phyloP scores from a whole-genome alignment of 176 grass and related monocot species.

The Hordeum marinum region DNA sequence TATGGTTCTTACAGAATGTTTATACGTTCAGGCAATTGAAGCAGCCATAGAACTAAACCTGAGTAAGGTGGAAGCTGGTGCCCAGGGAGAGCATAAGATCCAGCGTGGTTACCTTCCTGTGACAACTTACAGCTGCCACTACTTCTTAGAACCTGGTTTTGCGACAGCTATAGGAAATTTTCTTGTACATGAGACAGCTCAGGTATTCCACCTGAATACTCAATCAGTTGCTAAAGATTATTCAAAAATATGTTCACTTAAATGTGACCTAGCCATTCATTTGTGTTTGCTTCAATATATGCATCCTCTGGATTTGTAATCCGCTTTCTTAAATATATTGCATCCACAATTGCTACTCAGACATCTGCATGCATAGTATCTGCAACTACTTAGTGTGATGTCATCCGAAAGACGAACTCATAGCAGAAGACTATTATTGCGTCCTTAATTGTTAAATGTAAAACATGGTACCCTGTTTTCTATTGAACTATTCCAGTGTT shows the following conservation, averaged over 20 bases:
- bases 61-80: constrained; percentile 90
- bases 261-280: neutral
- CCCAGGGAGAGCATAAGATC: constrained; percentile 97
- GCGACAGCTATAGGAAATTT: constrained; percentile 59
- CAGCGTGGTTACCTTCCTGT: constrained; percentile 96
- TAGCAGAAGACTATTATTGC: constrained; percentile 1
- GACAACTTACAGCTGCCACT: constrained; percentile 84
- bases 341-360: neutral
- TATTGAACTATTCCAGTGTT: neutral
- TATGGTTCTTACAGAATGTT: neutral
- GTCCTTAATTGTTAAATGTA: constrained; percentile 19
- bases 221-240: constrained; percentile 5
- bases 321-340: neutral
- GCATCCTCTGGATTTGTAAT: constrained; percentile 12
- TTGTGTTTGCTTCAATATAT: constrained; percentile 15
- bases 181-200: constrained; percentile 61
- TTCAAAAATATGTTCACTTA: constrained; percentile 4
- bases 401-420: constrained; percentile 8
- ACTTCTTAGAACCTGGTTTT: constrained; percentile 82
- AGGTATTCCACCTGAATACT: constrained; percentile 48
- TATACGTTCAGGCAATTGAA: constrained; percentile 77
- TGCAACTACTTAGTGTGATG: constrained; percentile 3
- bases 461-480: constrained; percentile 4
- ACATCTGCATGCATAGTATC: constrained; percentile 10
- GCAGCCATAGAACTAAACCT: constrained; percentile 88